Evolutionary conservation across 768 basidiomycete species (phyloP), one percentile per base, ranked within the genome.

Genomic region (Termitomyces heimii): DNA sequence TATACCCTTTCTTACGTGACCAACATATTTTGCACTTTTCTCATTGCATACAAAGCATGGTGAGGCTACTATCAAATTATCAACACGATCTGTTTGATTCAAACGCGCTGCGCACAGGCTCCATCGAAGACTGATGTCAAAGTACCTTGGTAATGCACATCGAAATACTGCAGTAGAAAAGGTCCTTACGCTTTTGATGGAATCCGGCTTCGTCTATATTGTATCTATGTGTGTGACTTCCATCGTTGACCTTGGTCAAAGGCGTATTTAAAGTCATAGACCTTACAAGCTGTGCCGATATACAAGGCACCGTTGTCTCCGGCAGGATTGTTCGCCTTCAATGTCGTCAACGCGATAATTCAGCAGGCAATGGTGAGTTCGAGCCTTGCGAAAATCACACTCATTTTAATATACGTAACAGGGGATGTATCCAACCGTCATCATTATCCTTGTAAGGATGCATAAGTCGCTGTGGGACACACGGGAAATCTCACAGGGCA

Each of bases 401-500:
- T 28, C 5, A 14, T n/a, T 28, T 22, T 40, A 49, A 28, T 49
- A 49, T 43, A n/a, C n/a, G 18, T 40, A 35, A 12, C 45, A 68
- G 68, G 67, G 67, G 48, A 70, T 70, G 60, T 70, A 70, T 55
- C 69, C 66, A 31, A 70, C 68, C 9, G 58, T 59, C 9, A 68
- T 70, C 22, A 61, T 69, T 29, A 64, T 70, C n/a, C 65, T 70
- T 16, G 69, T 70, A 20, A 63, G 67, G 52, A 60, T 68, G 56
- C 67, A 68, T 24, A 67, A 64, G 43, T 68, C 65, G 2, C 44
- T 68, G n/a, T 69, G 66, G 61, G 68, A 68, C 35, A 61, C 66
- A 6, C 56, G 53, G 5, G 65, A 67, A 46, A 47, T 68, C 20
- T 59, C 60, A 0, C 29, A 62, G 37, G 50, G 40, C 12, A 18